These are phyloP conservation scores for Hydnomerulius pinastri DNA, from an alignment of 768 basidiomycete genomes.

Conservation along the genomic window DNA sequence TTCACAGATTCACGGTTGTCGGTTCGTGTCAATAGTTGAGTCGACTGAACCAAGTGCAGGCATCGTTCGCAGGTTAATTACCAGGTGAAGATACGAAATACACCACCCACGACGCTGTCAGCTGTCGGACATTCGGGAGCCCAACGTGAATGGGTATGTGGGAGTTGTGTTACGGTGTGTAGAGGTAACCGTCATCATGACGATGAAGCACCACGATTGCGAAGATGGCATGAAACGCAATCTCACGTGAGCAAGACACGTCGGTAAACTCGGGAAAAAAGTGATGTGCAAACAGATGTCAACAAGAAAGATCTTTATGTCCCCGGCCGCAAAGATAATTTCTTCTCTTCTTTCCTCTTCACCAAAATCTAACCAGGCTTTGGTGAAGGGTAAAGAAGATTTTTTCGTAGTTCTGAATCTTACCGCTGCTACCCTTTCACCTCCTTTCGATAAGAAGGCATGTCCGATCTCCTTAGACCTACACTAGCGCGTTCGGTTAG, in stretches of 20 bases:
- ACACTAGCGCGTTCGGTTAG: conserved; percentile 48
- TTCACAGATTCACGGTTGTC: too few relatives aligned
- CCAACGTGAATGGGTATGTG: too few relatives aligned
- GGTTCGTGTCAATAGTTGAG: too few relatives aligned
- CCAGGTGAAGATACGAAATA: too few relatives aligned
- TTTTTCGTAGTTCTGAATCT: conserved; percentile 12
- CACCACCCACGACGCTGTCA: too few relatives aligned
- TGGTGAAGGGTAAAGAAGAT: conserved; percentile 54
- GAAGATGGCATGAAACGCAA: not conserved
- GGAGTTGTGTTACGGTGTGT: too few relatives aligned
- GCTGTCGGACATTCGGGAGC: too few relatives aligned
- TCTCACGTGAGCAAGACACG: conserved; percentile 7
- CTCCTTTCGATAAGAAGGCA: conserved; percentile 3
- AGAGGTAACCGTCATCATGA: too few relatives aligned
- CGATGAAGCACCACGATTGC: too few relatives aligned
- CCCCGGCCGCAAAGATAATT: conserved; percentile 11
- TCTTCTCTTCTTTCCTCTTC: conserved; percentile 48
- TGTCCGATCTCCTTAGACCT: conserved; percentile 39
- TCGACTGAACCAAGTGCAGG: too few relatives aligned
- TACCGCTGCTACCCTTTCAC: not conserved
- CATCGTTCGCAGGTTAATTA: too few relatives aligned
- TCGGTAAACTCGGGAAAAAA: conserved; percentile 1
- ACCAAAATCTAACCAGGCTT: conserved; percentile 42
- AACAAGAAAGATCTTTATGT: conserved; percentile 20
- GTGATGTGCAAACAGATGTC: conserved; percentile 21